These are phyloP conservation scores for Batkoa obscura DNA, from an alignment of 371 early-diverging fungal genomes.

Conservation along the genomic window DNA sequence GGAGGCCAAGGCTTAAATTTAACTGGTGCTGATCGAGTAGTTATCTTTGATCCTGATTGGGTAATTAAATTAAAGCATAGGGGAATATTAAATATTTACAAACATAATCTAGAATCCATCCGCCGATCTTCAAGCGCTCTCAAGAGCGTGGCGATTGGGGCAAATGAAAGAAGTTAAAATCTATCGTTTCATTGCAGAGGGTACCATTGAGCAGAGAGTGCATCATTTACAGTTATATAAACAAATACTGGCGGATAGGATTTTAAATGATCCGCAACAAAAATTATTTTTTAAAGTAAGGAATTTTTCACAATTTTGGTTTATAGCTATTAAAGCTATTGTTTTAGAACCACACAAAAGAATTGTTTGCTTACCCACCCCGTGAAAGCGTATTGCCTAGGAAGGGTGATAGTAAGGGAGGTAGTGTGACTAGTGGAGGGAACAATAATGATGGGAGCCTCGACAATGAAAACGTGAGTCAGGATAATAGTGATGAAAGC, in stretches of 20 bases:
- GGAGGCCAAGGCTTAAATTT: constrained; percentile 95
- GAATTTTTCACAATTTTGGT: no score
- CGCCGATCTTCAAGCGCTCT: constrained; percentile 90
- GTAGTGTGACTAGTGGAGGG: no score
- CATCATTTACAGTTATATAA: constrained; percentile 96
- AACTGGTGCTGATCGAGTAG: constrained; percentile 84
- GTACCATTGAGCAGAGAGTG: constrained; percentile 97
- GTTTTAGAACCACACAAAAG: no score
- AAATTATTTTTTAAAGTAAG: constrained; percentile 67
- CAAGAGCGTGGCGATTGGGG: constrained; percentile 93
- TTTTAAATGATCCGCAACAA: constrained; percentile 83
- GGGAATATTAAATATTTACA: not conserved
- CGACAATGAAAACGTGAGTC: no score
- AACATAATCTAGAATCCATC: constrained; percentile 66
- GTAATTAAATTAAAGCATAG: constrained; percentile 12
- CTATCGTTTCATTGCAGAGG: constrained; percentile 89
- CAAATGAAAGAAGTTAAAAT: constrained; percentile 80
- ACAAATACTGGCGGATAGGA: constrained; percentile 85
- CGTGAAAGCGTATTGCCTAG: no score
- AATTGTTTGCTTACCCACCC: no score
- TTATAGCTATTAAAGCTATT: no score
- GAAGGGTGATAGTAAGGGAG: no score
- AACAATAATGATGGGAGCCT: no score
- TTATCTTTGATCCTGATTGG: constrained; percentile 98
- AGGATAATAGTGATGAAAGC: no score